Conservation (phyloP, 495 filamentous ascomycete species). For the Aspergillus nidulans region DNA sequence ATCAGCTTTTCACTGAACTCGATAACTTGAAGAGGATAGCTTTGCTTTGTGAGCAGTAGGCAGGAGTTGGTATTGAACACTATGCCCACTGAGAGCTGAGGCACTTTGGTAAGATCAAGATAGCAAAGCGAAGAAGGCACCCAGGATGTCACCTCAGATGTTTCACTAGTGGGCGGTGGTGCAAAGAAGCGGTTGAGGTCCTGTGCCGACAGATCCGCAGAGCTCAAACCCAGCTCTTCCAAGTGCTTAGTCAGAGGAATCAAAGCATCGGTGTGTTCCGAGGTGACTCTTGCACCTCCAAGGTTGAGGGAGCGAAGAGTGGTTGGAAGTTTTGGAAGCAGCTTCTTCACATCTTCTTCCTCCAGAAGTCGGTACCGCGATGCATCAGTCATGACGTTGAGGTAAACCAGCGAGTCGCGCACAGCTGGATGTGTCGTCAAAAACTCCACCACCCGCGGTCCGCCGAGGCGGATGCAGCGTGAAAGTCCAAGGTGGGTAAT, state of each 20-base stretch:
- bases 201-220: conserved; percentile 56
- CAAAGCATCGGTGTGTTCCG: conserved; percentile 59
- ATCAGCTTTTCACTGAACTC: conserved; percentile 73
- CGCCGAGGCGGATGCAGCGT: conserved; percentile 69
- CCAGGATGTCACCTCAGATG: conserved; percentile 38
- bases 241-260: conserved; percentile 71
- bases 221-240: conserved; percentile 72
- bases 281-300: conserved; percentile 66
- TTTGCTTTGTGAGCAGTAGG: conserved; percentile 54
- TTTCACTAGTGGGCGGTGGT: conserved; percentile 30
- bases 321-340: conserved; percentile 64
- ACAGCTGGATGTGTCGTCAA: conserved; percentile 69
- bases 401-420: conserved; percentile 57
- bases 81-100: conserved; percentile 53
- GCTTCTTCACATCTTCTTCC: conserved; percentile 56
- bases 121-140: conserved; percentile 66
- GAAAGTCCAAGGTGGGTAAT: conserved; percentile 79
- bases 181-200: conserved; percentile 58
- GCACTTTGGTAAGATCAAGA: conserved; percentile 63
- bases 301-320: conserved; percentile 73
- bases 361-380: conserved; percentile 69
- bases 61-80: conserved; percentile 57
- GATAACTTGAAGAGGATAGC: conserved; percentile 72
- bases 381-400: conserved; percentile 72
- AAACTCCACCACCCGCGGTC: conserved; percentile 65